Base-by-base conservation (phyloP, 2,329 filamentous ascomycete genomes). In the Chaetomium sp. region DNA sequence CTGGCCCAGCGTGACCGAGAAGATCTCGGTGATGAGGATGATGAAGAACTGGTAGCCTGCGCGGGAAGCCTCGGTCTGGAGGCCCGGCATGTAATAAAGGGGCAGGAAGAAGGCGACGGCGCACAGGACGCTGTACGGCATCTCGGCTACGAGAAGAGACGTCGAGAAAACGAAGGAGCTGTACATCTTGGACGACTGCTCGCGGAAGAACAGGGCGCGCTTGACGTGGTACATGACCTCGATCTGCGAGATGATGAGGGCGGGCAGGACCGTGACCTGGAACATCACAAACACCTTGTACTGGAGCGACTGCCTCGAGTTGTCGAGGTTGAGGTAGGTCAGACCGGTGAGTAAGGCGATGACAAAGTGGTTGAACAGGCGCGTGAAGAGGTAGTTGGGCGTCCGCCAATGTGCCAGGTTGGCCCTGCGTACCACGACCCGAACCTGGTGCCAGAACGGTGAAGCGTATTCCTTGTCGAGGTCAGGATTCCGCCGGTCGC, bases 241-340 rank as follows among this genome's bases (percentile, higher is more conserved):
- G 61, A 96, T 90, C 73, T 96, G 92, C 0, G 88, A 87, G 63
- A 96, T 86, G 75, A 96, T 92, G 33, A 96, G 82, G 1, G 91
- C 90, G 0, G 92, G 92, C 29, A 97, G 82, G 25, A 96, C 90
- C 0, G 91, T 92, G 59, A 93, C 87, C 75, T 96, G 92, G 85
- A 97, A 97, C 75, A 95, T 91, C 76, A 94, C 87, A 77, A 97
- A 97, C 67, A 97, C 85, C 66, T 89, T 88, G 80, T 95, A 91
- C 76, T 97, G 93, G 4, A 97, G 83, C 1, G 89, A 91, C 1
- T 88, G 80, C 10, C 90, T 85, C 2, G 90, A 92, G 72, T 93
- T 78, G 73, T 94, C 88, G 9, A 96, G 85, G 66, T 92, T 85
- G 56, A 96, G 81, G 75, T 90, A 97, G 38, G 89, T 89, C 13